phyloP scores from a whole-genome alignment of 352 stramenopile genomes.

The Blastocystis sp. region DNA sequence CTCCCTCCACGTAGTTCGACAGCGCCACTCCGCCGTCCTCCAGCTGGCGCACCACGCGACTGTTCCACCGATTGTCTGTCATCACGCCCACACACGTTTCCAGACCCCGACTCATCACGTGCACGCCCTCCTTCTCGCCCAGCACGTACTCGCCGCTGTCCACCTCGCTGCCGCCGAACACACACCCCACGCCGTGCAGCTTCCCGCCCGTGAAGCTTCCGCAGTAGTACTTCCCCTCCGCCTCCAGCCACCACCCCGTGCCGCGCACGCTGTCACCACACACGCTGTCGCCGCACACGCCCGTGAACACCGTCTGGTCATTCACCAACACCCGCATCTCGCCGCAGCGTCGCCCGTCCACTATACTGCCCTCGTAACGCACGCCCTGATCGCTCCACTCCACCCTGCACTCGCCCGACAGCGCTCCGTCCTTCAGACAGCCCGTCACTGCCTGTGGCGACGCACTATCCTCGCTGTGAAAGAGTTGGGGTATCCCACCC shows the following conservation, averaged over 20 bases:
- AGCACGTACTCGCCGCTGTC: neutral
- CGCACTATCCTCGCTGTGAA: neutral
- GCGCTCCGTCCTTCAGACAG: neutral
- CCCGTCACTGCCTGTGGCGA: too few species aligned
- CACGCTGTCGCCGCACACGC: neutral
- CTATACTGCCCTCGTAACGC: neutral
- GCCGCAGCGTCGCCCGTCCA: neutral
- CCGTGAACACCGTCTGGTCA: neutral
- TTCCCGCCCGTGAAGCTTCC: neutral
- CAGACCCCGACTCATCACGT: neutral
- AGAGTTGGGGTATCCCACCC: neutral
- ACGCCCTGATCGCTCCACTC: neutral
- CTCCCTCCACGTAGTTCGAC: neutral
- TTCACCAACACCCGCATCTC: neutral
- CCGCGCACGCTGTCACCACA: neutral
- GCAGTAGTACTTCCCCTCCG: neutral
- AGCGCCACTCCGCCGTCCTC: neutral
- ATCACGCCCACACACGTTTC: neutral
- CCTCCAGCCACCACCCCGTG: neutral
- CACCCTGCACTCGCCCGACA: neutral
- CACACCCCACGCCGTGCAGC: neutral
- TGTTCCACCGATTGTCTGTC: slow-evolving; percentile 1
- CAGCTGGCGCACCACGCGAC: neutral
- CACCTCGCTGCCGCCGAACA: neutral
- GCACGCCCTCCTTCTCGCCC: neutral